Conservation (phyloP, 176 grass and related monocot species). For the Oryza meridionalis region DNA sequence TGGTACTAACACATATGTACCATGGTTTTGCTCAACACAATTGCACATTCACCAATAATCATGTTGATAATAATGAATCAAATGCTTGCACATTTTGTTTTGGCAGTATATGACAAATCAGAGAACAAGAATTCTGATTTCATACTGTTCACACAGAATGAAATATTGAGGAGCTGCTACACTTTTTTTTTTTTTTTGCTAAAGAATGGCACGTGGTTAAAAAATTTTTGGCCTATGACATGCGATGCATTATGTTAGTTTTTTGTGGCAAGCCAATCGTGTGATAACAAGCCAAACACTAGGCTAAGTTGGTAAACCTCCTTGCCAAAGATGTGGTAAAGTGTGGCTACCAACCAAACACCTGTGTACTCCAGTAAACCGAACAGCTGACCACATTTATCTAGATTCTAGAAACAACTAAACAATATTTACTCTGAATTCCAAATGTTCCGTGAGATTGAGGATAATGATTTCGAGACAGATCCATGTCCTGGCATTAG, state of each 20-base stretch:
- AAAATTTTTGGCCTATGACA: too few species aligned
- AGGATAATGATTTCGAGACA: background rate
- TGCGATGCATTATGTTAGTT: too few species aligned
- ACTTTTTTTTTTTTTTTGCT: too few species aligned
- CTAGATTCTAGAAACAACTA: background rate
- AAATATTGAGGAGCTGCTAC: background rate
- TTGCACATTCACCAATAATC: background rate
- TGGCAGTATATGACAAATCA: background rate
- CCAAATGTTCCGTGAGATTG: background rate
- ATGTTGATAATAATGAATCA: background rate
- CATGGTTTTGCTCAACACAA: background rate
- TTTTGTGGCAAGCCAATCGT: too few species aligned
- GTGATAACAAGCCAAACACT: too few species aligned
- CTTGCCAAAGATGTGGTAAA: background rate
- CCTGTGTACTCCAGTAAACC: background rate
- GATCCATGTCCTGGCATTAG: background rate
- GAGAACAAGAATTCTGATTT: background rate
- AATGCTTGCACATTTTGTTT: background rate
- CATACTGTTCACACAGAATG: background rate
- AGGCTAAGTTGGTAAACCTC: background rate
- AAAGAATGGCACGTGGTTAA: too few species aligned
- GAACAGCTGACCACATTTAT: background rate
- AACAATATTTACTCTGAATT: background rate
- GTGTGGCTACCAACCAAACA: background rate
- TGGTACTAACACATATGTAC: background rate